Percentiles rank a stretch among this genome's conserved stretches.
Conservation (phyloP, 106 monocot species). For the Posidonia australis region DNA sequence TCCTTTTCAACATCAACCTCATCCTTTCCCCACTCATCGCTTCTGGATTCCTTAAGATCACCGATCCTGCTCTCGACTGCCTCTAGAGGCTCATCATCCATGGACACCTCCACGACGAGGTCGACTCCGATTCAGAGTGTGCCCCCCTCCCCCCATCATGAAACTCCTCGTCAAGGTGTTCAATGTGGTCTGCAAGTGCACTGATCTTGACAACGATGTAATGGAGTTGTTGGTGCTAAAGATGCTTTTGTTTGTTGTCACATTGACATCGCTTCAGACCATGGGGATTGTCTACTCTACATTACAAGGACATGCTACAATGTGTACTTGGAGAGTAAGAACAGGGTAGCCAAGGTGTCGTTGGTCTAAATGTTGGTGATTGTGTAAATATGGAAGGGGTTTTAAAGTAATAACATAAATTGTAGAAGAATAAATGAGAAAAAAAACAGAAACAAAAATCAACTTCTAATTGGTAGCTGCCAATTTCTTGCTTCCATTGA, state of each 20-base stretch:
- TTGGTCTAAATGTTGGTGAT: constrained; percentile 97
- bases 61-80: constrained; percentile 80
- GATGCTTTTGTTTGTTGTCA: constrained; percentile 82
- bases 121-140: not conserved
- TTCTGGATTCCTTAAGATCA: constrained; percentile 58
- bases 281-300: constrained; percentile 73
- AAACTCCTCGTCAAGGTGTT: no score
- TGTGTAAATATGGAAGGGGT: no score
- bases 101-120: constrained; percentile 68
- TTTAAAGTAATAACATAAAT: no score
- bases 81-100: constrained; percentile 70
- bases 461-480: no score
- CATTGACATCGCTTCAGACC: constrained; percentile 71
- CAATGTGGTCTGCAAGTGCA: no score
- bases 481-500: no score
- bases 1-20: no score
- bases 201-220: constrained; percentile 46
- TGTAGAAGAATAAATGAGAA: no score
- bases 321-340: constrained; percentile 61
- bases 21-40: constrained; percentile 13
- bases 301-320: constrained; percentile 83
- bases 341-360: constrained; percentile 78
- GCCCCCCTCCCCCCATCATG: no score
- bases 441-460: no score
- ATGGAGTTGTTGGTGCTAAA: constrained; percentile 80